These are phyloP conservation scores for Rhizopogon roseolus DNA, from an alignment of 768 basidiomycete genomes.

Conservation along the genomic window DNA sequence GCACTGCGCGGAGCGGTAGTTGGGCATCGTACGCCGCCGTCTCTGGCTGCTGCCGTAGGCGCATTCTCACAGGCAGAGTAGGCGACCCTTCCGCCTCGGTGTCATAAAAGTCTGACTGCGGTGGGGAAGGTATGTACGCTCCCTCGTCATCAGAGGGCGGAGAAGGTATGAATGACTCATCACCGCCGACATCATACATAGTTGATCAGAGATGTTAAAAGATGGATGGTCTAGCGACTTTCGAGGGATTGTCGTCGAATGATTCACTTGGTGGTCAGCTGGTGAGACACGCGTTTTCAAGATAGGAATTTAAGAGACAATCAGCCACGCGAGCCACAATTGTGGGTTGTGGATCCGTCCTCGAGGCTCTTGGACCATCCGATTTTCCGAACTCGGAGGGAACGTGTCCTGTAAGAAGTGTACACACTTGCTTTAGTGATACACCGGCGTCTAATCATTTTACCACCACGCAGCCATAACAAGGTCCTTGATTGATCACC, in stretches of 20 bases:
- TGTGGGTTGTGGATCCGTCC: conserved; percentile 8
- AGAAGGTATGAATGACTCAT: conserved; percentile 25
- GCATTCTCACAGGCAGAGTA: conserved; percentile 1
- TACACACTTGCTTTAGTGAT: background rate
- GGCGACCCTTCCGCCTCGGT: conserved; percentile 23
- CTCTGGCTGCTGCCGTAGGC: conserved; percentile 10
- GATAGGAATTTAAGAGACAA: background rate
- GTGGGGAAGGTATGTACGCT: background rate
- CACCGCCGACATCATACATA: conserved; percentile 21
- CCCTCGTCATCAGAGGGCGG: conserved; percentile 16
- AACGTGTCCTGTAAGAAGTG: background rate
- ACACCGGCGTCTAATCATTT: background rate
- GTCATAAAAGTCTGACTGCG: conserved; percentile 8
- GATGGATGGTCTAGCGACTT: background rate
- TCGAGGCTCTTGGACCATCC: conserved; percentile 7
- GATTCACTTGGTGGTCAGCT: background rate
- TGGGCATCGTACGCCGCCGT: conserved; percentile 20
- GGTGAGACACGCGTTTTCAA: background rate
- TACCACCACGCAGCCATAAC: too few relatives aligned
- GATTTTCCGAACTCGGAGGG: background rate
- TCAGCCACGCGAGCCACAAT: background rate
- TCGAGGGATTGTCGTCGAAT: background rate
- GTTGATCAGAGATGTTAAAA: background rate
- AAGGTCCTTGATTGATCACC: background rate
- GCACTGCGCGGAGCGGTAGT: conserved; percentile 25